Base-by-base conservation (phyloP, 2,329 filamentous ascomycete species). In the Keithomyces neogunnii region DNA sequence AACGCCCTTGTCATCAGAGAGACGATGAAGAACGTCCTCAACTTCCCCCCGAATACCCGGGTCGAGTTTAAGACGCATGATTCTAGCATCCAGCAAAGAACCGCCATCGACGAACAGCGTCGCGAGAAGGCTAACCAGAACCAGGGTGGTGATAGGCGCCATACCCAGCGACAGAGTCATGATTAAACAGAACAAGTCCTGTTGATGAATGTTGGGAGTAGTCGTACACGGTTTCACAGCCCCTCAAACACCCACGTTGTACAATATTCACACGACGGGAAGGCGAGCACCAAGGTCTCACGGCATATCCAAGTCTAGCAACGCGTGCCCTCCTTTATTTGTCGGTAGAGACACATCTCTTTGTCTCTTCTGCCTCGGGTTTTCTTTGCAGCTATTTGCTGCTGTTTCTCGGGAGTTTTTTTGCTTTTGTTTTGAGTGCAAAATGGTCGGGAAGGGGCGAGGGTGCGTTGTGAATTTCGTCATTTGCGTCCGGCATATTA, bases 41-140 rank as follows among this genome's bases (percentile, higher is more conserved):
- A 82, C 59, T 88, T 96, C 66, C 92, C 92, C 1, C 73, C 82
- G 44, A 92, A 96, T 66, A 97, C 93, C 38, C 88, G 87, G 63
- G 86, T 99, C 54, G 84, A 93, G 60, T 99, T 91, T 82, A 95
- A 96, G 73, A 93, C 87, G 65, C 93, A 99, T 68, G 91, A 96
- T 64, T 89, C 92, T 57, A 96, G 89, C 69, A 96, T 99, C 64
- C 87, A 89, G 59, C 91, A 96, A 72, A 83, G 90, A 59, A 88
- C 86, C 32, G 88, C 88, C 26, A 90, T 96, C 57, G 91, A 96
- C 63, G 89, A 96, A 69, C 88, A 89, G 51, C 86, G 91, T 55
- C 89, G 92, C 60, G 90, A 96, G 63, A 95, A 95, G 71, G 78
- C 74, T 19, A 69, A 70, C 52, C 76, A 80, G 58, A 69, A 73